A percentile compares a stretch with the other conserved stretches of the same genome.
These are phyloP conservation scores for Trichosanthes truncata DNA, from an alignment of 306 rosid species.

Conservation along the genomic window DNA sequence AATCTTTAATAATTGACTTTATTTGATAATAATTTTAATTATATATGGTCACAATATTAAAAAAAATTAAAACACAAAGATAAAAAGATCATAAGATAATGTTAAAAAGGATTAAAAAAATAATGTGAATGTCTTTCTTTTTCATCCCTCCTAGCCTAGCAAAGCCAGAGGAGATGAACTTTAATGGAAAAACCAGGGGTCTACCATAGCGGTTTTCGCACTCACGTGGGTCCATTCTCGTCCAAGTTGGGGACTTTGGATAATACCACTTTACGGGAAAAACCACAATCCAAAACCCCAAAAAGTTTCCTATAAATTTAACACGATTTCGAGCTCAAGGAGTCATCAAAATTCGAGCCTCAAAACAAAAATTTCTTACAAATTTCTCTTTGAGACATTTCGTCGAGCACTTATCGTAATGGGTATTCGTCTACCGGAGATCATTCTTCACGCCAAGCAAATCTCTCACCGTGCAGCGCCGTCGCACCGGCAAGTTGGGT, in stretches of 20 bases:
- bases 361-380: not conserved
- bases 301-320: not conserved
- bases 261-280: not conserved
- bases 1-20: not conserved
- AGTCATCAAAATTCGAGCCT: not conserved
- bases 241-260: constrained; percentile 11
- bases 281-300: not conserved
- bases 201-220: not conserved
- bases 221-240: not conserved
- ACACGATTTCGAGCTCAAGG: not conserved
- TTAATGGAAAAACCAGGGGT: constrained; percentile 18
- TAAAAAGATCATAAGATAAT: not conserved
- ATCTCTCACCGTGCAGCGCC: constrained; percentile 12
- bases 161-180: not conserved
- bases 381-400: not conserved
- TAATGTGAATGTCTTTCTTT: not conserved
- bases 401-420: not conserved
- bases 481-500: constrained; percentile 10
- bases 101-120: not conserved
- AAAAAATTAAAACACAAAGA: not conserved
- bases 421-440: constrained; percentile 26
- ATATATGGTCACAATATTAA: not conserved
- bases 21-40: too few species aligned
- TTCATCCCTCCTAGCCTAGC: not conserved
- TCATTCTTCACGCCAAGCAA: constrained; percentile 24